Conservation (phyloP, 2,329 filamentous ascomycete genomes). For the Harringtonia lauricola region DNA sequence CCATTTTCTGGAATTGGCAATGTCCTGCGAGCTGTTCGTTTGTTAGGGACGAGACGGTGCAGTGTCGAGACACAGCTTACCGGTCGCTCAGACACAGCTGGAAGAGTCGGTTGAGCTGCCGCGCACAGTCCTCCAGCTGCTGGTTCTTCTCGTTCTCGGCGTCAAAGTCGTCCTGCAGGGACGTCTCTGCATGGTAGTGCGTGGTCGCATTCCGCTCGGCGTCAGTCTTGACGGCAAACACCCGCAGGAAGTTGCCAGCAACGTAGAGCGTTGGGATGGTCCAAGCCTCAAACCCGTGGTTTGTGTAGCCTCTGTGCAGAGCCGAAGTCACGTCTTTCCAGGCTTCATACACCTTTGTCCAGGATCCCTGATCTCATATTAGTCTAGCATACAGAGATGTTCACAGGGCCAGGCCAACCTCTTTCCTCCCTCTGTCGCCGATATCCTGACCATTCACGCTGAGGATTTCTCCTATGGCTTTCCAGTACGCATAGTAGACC, state of each 20-base stretch:
- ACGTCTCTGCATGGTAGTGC: constrained; percentile 25
- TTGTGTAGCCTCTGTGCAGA: constrained; percentile 73
- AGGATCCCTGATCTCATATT: constrained; percentile 37
- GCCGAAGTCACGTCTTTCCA: constrained; percentile 79
- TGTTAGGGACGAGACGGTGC: constrained; percentile 21
- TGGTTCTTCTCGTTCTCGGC: constrained; percentile 67
- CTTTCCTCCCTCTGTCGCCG: constrained; percentile 24
- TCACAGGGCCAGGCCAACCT: constrained; percentile 17
- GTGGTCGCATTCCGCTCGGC: constrained; percentile 41
- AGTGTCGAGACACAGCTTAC: constrained; percentile 36
- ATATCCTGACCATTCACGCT: constrained; percentile 40
- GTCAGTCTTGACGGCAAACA: constrained; percentile 88
- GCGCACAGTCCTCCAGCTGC: constrained; percentile 81
- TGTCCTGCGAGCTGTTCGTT: constrained; percentile 42
- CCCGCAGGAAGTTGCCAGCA: constrained; percentile 72
- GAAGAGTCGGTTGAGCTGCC: constrained; percentile 86
- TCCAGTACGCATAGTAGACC: constrained; percentile 77
- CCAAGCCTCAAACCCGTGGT: constrained; percentile 71
- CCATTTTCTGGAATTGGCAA: constrained; percentile 94
- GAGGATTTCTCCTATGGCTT: constrained; percentile 63
- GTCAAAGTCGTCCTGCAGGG: constrained; percentile 73
- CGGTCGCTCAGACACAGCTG: constrained; percentile 81
- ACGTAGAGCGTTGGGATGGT: constrained; percentile 85
- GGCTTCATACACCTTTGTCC: constrained; percentile 71
- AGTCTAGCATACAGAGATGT: not conserved